These are phyloP conservation scores for Pythium apleroticum DNA, from an alignment of 352 stramenopile genomes.

Conservation along the genomic window DNA sequence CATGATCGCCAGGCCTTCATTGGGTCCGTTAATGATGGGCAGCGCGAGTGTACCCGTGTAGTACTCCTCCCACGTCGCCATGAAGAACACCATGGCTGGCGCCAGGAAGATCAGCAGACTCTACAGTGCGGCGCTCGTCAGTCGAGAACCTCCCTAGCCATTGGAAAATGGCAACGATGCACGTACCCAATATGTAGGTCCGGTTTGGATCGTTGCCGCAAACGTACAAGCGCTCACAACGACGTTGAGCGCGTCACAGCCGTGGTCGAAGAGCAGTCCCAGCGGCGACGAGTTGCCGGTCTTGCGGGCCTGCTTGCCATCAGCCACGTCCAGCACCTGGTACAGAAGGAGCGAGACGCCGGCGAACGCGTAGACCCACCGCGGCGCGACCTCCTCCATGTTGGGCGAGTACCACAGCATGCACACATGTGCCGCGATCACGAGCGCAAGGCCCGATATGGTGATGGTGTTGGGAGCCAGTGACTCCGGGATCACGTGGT, in stretches of 20 bases:
- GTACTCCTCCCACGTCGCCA: conserved; percentile 98
- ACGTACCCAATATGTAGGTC: conserved; percentile 72
- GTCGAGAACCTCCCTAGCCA: conserved; percentile 19
- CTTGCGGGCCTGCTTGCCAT: conserved; percentile 86
- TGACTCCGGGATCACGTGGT: conserved; percentile 64
- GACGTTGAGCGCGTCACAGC: conserved; percentile 83
- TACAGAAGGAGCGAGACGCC: conserved; percentile 73
- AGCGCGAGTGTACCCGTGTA: conserved; percentile 95
- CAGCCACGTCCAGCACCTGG: conserved; percentile 84
- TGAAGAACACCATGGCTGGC: conserved; percentile 93
- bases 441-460: conserved; percentile 67
- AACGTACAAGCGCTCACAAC: conserved; percentile 84
- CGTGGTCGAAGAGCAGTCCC: conserved; percentile 83
- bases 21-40: conserved; percentile 95
- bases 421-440: conserved; percentile 69
- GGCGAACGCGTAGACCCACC: conserved; percentile 71
- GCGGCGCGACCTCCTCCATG: conserved; percentile 76
- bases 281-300: conserved; percentile 86
- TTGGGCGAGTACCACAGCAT: conserved; percentile 84
- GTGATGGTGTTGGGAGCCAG: conserved; percentile 85
- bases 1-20: conserved; percentile 93
- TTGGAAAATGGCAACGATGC: conserved; percentile 15
- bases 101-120: conserved; percentile 67
- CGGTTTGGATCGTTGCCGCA: conserved; percentile 85
- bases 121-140: conserved; percentile 30